A percentile compares a stretch with the other conserved stretches of the same genome.
These are phyloP conservation scores for Lojkania enalia DNA, from an alignment of 2,329 filamentous ascomycete genomes.

Conservation along the genomic window DNA sequence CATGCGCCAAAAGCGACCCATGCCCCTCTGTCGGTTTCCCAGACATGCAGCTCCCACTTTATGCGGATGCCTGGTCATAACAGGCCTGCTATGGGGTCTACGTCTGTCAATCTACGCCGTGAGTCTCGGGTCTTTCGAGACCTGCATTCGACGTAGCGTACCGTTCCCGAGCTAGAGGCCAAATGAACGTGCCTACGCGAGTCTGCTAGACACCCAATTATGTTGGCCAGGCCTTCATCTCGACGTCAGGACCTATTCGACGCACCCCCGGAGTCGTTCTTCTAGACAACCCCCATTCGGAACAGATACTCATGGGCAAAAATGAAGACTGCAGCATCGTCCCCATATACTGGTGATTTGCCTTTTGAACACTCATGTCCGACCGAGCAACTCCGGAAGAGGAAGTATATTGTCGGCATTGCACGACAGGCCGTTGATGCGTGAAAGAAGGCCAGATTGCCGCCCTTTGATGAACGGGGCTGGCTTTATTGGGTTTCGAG, in stretches of 20 bases:
- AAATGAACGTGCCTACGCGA: slow-evolving; percentile 18
- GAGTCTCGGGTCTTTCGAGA: slow-evolving; percentile 25
- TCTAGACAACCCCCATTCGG: too few species aligned
- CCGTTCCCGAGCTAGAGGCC: slow-evolving; percentile 16
- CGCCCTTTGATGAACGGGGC: too few species aligned
- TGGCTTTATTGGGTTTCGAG: too few species aligned
- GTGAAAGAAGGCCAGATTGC: too few species aligned
- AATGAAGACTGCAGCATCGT: too few species aligned
- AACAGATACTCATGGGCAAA: too few species aligned
- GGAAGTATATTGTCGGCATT: too few species aligned
- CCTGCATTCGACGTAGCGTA: slow-evolving; percentile 21
- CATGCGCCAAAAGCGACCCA: slow-evolving; percentile 29
- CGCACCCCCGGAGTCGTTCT: too few species aligned
- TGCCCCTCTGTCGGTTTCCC: slow-evolving; percentile 30
- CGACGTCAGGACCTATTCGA: neutral
- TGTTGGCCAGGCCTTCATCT: neutral
- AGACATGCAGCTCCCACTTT: slow-evolving; percentile 31
- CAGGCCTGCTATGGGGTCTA: slow-evolving; percentile 21
- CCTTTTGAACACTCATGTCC: too few species aligned
- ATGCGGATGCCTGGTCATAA: slow-evolving; percentile 31
- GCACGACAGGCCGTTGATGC: too few species aligned
- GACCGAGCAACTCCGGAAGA: too few species aligned
- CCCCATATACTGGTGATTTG: too few species aligned
- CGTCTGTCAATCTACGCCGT: slow-evolving; percentile 19
- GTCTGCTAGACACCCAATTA: slow-evolving; percentile 10